Evolutionary conservation across 805 yeast genomes (phyloP).

Genomic region (Schizosaccharomyces lindneri): DNA sequence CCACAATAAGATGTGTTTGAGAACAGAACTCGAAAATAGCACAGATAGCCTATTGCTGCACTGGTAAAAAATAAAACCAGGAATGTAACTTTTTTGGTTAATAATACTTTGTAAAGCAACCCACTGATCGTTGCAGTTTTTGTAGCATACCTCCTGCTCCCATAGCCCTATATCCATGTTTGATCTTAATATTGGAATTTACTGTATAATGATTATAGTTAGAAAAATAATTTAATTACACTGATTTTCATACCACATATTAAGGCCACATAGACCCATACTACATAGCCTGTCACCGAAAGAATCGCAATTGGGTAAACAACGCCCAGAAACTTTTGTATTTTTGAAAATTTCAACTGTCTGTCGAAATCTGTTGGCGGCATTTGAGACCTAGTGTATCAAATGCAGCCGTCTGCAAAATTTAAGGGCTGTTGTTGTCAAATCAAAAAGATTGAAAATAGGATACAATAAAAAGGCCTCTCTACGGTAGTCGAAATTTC

Average conservation of each 20-base stretch:
- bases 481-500: too few species aligned
- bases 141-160: background rate
- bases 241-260: background rate
- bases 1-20: background rate
- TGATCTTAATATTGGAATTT: background rate
- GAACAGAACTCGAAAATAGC: background rate
- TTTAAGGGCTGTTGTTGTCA: too few species aligned
- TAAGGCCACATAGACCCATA: background rate
- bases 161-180: background rate
- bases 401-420: too few species aligned
- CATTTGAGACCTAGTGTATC: too few species aligned
- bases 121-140: too few species aligned
- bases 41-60: background rate
- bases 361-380: background rate
- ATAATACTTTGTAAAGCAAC: too few species aligned
- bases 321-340: background rate
- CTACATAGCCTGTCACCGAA: background rate
- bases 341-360: background rate
- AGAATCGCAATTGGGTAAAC: background rate
- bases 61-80: background rate
- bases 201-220: background rate
- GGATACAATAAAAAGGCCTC: too few species aligned
- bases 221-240: background rate
- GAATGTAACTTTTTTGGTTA: background rate
- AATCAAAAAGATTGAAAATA: too few species aligned